phyloP scores from a whole-genome alignment of 495 filamentous ascomycete species.

The Saxophila tyrrhenica region DNA sequence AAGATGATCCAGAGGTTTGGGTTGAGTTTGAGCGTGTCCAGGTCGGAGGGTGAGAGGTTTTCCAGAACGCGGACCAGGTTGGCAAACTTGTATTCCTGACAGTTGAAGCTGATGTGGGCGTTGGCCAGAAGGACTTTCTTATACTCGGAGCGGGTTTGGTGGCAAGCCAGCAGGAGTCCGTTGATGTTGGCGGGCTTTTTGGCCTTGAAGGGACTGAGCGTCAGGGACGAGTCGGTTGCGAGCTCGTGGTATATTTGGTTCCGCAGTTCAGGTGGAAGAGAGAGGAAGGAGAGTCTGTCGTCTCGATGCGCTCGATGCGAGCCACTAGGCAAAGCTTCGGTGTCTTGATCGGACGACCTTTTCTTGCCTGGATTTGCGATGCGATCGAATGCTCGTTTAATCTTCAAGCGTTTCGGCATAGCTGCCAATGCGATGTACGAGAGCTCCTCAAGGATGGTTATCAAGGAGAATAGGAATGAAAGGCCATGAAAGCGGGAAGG shows the following conservation, averaged over 20 bases:
- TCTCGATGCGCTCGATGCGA: background rate
- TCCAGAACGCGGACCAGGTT: background rate
- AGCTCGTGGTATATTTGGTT: background rate
- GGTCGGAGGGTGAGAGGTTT: background rate
- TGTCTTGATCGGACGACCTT: too few relatives aligned
- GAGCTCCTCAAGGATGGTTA: too few relatives aligned
- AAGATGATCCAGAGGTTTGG: background rate
- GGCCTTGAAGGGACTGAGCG: background rate
- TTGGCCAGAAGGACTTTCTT: background rate
- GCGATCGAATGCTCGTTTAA: too few relatives aligned
- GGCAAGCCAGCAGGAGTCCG: background rate
- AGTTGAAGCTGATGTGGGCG: background rate
- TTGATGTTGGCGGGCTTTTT: background rate
- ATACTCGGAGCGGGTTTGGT: background rate
- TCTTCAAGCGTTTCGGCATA: too few relatives aligned
- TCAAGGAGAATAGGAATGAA: too few relatives aligned
- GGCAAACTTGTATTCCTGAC: background rate
- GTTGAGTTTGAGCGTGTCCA: background rate
- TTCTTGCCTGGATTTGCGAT: too few relatives aligned
- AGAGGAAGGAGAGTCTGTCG: background rate
- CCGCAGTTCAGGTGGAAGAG: background rate
- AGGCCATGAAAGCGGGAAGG: too few relatives aligned
- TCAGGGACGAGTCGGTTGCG: background rate
- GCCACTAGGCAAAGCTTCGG: too few relatives aligned
- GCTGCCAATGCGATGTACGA: too few relatives aligned